These are phyloP conservation scores for Lactifluus hygrophoroides DNA, from an alignment of 768 basidiomycete genomes.

Conservation along the genomic window DNA sequence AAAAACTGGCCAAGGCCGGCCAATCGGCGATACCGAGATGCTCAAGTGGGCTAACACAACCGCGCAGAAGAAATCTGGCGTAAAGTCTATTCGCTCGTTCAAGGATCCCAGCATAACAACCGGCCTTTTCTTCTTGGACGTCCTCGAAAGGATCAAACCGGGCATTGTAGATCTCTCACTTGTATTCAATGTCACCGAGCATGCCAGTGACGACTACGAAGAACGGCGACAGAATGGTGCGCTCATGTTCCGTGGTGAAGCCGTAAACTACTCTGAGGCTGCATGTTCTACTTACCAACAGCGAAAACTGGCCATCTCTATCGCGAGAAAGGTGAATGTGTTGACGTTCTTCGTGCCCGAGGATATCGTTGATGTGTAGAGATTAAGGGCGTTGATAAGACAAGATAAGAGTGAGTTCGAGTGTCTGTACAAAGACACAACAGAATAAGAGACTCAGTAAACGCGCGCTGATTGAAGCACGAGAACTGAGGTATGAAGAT, in stretches of 20 bases:
- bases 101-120: conserved; percentile 87
- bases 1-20: conserved; percentile 59
- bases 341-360: conserved; percentile 96
- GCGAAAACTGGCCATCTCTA: conserved; percentile 97
- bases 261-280: not conserved
- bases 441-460: too few relatives aligned
- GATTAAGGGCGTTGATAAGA: too few relatives aligned
- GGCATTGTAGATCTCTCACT: conserved; percentile 91
- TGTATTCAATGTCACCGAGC: conserved; percentile 51
- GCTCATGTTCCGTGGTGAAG: conserved; percentile 17
- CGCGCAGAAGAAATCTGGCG: conserved; percentile 59
- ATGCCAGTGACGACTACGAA: conserved; percentile 72
- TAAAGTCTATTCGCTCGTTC: conserved; percentile 76
- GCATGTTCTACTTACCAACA: conserved; percentile 29
- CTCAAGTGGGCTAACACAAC: conserved; percentile 93
- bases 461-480: too few relatives aligned
- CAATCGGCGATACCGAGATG: conserved; percentile 88
- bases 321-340: conserved; percentile 96
- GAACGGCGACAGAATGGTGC: conserved; percentile 87
- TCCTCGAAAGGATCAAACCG: conserved; percentile 84
- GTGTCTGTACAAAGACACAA: too few relatives aligned
- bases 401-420: too few relatives aligned
- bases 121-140: conserved; percentile 86
- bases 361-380: conserved; percentile 97
- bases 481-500: too few relatives aligned